Conservation (phyloP, 805 yeast species). For the Candida mattraensis region DNA sequence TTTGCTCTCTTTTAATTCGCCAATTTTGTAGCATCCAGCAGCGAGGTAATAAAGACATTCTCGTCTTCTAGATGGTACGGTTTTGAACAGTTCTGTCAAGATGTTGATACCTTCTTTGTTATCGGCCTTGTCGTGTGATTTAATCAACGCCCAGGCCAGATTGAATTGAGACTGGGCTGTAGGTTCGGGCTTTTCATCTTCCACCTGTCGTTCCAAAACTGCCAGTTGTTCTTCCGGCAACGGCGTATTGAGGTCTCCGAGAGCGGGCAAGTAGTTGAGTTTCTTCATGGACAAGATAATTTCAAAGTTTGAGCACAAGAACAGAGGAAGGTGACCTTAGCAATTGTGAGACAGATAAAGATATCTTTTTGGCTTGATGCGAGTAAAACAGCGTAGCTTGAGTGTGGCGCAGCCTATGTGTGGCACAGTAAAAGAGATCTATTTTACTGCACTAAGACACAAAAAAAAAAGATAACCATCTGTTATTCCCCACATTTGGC, state of each 20-base stretch:
- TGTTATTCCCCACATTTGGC: no score
- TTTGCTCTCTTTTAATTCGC: conserved; percentile 83
- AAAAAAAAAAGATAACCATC: no score
- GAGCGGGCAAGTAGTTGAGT: conserved; percentile 30
- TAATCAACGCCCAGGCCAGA: conserved; percentile 94
- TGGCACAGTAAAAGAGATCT: no score
- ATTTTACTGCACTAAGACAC: no score
- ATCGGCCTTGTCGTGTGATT: conserved; percentile 58
- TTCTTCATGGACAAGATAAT: conserved; percentile 22
- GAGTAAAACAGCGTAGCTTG: no score
- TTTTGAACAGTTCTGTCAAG: conserved; percentile 67
- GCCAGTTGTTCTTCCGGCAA: conserved; percentile 73
- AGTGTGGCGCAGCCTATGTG: no score
- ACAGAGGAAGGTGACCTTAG: no score
- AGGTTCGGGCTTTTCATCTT: conserved; percentile 76
- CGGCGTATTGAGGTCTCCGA: conserved; percentile 41
- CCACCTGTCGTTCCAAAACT: conserved; percentile 72
- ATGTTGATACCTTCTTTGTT: conserved; percentile 80
- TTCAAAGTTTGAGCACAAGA: no score
- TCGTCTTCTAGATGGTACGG: conserved; percentile 77
- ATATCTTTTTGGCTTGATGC: no score
- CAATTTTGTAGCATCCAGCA: conserved; percentile 83
- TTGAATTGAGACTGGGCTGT: conserved; percentile 86
- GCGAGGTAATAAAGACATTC: conserved; percentile 88
- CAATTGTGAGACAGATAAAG: no score